These are phyloP conservation scores for Chytriomyces sp. DNA, from an alignment of 192 early-diverging fungal genomes.

Conservation along the genomic window DNA sequence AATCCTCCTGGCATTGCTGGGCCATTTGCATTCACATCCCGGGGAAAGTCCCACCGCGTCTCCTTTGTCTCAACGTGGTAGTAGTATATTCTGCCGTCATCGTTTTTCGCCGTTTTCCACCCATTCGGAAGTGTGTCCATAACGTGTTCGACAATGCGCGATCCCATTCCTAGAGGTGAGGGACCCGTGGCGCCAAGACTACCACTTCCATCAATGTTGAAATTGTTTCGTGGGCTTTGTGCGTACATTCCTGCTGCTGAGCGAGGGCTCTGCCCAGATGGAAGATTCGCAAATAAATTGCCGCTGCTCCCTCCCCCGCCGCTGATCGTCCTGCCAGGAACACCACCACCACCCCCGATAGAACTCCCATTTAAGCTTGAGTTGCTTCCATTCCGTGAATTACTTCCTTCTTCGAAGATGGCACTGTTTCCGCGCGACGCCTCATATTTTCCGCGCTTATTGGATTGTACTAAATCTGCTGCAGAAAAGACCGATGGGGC, in stretches of 20 bases:
- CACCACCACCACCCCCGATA: no score
- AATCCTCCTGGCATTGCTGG: background rate
- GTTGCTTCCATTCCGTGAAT: constrained; percentile 8
- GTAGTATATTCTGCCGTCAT: constrained; percentile 47
- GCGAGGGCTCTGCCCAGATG: no score
- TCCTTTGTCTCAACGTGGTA: constrained; percentile 33
- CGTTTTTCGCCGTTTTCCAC: constrained; percentile 36
- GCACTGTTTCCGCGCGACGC: background rate
- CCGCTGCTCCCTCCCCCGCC: no score
- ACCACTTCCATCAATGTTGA: no score
- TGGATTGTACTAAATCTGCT: constrained; percentile 7
- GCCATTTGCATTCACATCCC: background rate
- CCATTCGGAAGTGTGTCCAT: constrained; percentile 41
- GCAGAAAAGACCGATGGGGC: background rate
- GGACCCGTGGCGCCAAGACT: background rate
- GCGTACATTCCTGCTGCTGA: no score
- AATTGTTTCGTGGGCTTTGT: no score
- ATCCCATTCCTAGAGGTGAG: background rate
- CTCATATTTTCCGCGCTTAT: constrained; percentile 17
- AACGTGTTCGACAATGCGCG: constrained; percentile 10
- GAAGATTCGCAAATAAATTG: no score
- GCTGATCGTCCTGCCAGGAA: no score
- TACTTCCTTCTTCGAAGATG: background rate
- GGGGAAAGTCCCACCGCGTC: constrained; percentile 46
- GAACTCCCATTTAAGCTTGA: background rate